Evolutionary conservation across 2,329 filamentous ascomycete genomes (phyloP).

Genomic region (Calonectria hongkongensis): DNA sequence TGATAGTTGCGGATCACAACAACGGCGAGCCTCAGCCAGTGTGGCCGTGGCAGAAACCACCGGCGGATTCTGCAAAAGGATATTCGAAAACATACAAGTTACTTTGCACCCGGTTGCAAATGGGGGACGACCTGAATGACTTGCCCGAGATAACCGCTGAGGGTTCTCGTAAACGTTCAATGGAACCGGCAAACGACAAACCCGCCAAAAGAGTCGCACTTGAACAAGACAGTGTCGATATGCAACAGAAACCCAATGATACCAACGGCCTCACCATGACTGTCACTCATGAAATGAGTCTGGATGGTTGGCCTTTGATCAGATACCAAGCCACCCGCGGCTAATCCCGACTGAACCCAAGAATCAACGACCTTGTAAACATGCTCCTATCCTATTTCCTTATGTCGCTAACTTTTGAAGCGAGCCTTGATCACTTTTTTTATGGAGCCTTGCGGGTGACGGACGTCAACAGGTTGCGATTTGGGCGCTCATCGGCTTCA

Average conservation of each 20-base stretch:
- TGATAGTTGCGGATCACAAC: not conserved
- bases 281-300: not conserved
- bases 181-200: not conserved
- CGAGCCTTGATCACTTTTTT: too few relatives aligned
- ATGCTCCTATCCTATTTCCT: too few relatives aligned
- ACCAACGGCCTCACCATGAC: not conserved
- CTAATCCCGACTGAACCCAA: not conserved
- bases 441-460: too few relatives aligned
- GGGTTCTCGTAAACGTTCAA: not conserved
- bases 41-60: conserved; percentile 7
- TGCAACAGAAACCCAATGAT: not conserved
- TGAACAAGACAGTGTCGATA: too few relatives aligned
- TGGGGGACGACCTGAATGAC: not conserved
- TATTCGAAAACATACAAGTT: not conserved
- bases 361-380: not conserved
- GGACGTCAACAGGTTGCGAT: not conserved
- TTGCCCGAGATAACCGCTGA: not conserved
- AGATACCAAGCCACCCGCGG: conserved; percentile 2
- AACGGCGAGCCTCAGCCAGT: not conserved
- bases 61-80: not conserved
- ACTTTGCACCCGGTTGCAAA: not conserved
- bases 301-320: conserved; percentile 1
- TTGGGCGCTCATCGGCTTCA: not conserved
- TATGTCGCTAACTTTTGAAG: not conserved
- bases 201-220: not conserved